Evolutionary conservation across 495 filamentous ascomycete species (phyloP).

Genomic region (Talaromyces borbonicus): DNA sequence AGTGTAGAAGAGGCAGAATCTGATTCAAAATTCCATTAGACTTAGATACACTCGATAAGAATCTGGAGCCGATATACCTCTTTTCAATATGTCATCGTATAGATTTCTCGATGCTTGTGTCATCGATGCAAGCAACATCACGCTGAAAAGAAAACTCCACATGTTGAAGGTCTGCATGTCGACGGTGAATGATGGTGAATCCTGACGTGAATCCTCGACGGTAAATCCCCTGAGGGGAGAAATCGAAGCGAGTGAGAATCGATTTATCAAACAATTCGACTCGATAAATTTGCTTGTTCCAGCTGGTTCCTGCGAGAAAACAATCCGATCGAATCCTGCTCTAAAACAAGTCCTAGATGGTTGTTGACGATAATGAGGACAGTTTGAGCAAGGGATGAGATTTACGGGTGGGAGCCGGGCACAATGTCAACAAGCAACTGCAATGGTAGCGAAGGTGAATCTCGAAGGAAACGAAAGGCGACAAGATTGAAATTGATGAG

Average conservation of each 20-base stretch:
- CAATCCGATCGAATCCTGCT: background rate
- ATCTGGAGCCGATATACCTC: background rate
- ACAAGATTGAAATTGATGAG: too few species aligned
- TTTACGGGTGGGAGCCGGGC: constrained; percentile 7
- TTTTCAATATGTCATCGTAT: constrained; percentile 1
- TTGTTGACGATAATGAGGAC: constrained; percentile 5
- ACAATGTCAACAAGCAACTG: background rate
- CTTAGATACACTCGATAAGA: background rate
- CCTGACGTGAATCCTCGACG: background rate
- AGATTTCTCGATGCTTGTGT: constrained; percentile 39
- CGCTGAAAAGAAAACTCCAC: constrained; percentile 22
- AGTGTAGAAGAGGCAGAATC: background rate
- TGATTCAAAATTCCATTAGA: background rate
- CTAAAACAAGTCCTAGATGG: background rate
- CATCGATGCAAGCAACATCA: constrained; percentile 37
- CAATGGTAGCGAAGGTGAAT: background rate
- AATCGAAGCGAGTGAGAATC: constrained; percentile 2
- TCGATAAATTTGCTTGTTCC: background rate
- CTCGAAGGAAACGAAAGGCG: background rate
- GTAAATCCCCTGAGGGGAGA: constrained; percentile 2
- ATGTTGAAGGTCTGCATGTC: constrained; percentile 27
- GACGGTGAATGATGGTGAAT: too few species aligned
- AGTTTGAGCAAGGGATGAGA: constrained; percentile 18
- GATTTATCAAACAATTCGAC: background rate
- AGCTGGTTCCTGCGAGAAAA: too few species aligned